phyloP scores from a whole-genome alignment of 2,329 filamentous ascomycete genomes.

The Sporothrix protearum region DNA sequence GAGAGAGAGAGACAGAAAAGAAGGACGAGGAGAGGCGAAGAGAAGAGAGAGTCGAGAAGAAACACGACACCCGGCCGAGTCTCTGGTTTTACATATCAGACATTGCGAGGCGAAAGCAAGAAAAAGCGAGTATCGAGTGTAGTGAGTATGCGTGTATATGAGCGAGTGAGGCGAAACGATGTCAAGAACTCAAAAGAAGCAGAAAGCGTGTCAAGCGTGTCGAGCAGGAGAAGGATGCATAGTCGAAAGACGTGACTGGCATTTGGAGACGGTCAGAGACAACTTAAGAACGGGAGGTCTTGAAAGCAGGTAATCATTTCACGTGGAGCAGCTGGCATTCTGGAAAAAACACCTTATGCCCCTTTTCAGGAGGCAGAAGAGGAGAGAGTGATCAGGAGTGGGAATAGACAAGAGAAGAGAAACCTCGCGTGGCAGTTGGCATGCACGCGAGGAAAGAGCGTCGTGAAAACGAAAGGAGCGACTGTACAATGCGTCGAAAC shows the following conservation, averaged over 20 bases:
- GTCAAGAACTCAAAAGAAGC: conserved; percentile 4
- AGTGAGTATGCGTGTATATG: neutral
- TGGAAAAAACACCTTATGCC: neutral
- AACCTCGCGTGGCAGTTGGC: neutral
- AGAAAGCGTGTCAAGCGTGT: neutral
- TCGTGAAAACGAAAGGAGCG: neutral
- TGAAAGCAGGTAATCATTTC: neutral
- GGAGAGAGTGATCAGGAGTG: neutral
- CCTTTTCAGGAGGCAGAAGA: neutral
- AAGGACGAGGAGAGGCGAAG: neutral
- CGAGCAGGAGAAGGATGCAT: neutral
- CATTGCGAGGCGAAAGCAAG: neutral
- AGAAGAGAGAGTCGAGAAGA: neutral
- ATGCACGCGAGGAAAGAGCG: conserved; percentile 4
- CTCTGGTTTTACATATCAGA: conserved; percentile 4
- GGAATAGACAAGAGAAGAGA: neutral
- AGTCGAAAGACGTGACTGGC: neutral
- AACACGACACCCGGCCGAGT: neutral
- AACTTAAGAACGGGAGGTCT: too few species aligned
- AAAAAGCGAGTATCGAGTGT: neutral
- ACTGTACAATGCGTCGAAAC: neutral
- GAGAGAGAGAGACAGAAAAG: neutral
- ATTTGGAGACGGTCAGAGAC: conserved; percentile 3
- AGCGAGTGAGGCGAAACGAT: neutral
- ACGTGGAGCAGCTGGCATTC: neutral